Evolutionary conservation across 768 basidiomycete species (phyloP).

Genomic region (Suillus americanus): DNA sequence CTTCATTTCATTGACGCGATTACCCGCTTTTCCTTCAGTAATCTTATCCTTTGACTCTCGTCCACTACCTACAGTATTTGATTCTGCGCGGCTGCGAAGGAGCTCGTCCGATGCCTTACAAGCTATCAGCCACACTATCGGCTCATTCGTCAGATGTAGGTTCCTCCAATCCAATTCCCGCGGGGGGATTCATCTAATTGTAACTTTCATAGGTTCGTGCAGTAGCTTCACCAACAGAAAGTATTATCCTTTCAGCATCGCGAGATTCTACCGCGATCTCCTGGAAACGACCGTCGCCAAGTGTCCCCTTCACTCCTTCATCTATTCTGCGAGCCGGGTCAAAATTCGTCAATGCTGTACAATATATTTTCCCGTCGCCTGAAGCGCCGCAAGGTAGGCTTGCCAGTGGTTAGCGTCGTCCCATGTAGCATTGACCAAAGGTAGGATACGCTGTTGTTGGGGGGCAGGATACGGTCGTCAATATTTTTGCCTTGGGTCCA

Average conservation of each 20-base stretch:
- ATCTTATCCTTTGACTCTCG: neutral
- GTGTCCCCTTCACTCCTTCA: constrained; percentile 52
- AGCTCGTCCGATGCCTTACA: constrained; percentile 59
- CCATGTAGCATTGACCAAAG: constrained; percentile 14
- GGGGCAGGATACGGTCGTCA: constrained; percentile 87
- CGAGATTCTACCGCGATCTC: constrained; percentile 89
- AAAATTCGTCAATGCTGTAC: constrained; percentile 79
- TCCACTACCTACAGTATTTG: neutral
- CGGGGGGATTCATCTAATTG: constrained; percentile 19
- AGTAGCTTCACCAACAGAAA: constrained; percentile 70
- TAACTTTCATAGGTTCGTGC: constrained; percentile 68
- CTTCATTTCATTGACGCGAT: neutral
- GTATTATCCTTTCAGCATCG: constrained; percentile 85
- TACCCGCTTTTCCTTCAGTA: neutral
- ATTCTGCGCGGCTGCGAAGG: constrained; percentile 6
- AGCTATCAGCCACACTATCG: constrained; percentile 68
- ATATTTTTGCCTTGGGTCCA: constrained; percentile 68
- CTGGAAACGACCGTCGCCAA: constrained; percentile 62
- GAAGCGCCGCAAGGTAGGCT: constrained; percentile 68
- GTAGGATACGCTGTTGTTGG: constrained; percentile 85
- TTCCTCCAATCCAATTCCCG: constrained; percentile 18
- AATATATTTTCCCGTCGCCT: constrained; percentile 69
- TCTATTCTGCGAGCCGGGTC: constrained; percentile 62
- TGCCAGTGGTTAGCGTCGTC: neutral
- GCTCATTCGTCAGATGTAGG: constrained; percentile 77